A percentile compares a stretch with the other conserved stretches of the same genome.
Conservation (phyloP, 2,329 filamentous ascomycete genomes). For the Colletotrichum orchidophilum region DNA sequence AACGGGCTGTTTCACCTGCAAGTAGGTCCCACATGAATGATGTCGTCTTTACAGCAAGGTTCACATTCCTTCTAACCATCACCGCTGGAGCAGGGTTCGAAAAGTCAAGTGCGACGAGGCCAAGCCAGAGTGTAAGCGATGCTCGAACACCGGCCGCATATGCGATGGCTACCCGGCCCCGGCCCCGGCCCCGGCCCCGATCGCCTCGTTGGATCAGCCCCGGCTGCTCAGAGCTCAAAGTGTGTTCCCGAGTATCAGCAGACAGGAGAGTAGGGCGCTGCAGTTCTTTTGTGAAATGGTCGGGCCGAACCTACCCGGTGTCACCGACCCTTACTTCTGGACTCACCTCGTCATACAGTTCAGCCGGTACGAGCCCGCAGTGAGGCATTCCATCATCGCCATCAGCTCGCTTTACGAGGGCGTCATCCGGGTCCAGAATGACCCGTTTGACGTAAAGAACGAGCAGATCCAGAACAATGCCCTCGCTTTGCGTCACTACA, state of each 20-base stretch:
- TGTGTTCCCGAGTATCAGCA: not conserved
- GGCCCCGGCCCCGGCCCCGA: slow-evolving; percentile 37
- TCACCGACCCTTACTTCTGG: slow-evolving; percentile 49
- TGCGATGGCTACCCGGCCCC: slow-evolving; percentile 62
- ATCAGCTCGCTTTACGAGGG: slow-evolving; percentile 57
- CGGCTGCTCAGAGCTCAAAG: not conserved
- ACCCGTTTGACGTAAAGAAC: not conserved
- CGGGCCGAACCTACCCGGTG: slow-evolving; percentile 18
- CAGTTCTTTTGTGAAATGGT: slow-evolving; percentile 30
- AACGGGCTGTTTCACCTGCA: slow-evolving; percentile 64
- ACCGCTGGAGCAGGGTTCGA: slow-evolving; percentile 52
- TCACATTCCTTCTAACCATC: not conserved
- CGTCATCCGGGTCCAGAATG: not conserved
- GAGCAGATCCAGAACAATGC: not conserved
- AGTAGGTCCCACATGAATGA: slow-evolving; percentile 48
- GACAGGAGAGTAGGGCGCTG: slow-evolving; percentile 12
- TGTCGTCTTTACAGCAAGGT: not conserved
- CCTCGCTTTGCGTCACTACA: slow-evolving; percentile 38
- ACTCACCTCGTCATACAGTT: slow-evolving; percentile 55
- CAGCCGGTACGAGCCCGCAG: slow-evolving; percentile 53
- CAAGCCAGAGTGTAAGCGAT: slow-evolving; percentile 62
- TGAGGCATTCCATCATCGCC: slow-evolving; percentile 60
- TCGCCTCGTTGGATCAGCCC: slow-evolving; percentile 25
- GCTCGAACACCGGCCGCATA: slow-evolving; percentile 62
- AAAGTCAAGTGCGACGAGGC: slow-evolving; percentile 67